Evolutionary conservation across 148 eudicot genomes (phyloP).

Genomic region (Silene latifolia): DNA sequence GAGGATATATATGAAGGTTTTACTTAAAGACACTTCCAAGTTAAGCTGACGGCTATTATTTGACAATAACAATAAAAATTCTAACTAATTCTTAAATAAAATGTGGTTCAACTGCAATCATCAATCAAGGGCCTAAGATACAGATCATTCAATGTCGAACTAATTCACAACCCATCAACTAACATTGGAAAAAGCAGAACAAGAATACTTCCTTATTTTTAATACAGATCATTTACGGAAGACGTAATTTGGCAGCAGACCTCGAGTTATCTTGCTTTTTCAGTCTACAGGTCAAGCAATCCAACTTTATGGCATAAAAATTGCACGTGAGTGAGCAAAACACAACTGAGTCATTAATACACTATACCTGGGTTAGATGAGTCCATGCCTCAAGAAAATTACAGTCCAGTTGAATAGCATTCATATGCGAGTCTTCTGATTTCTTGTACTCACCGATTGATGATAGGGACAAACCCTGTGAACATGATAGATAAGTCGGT

Average conservation of each 20-base stretch:
- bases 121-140: background rate
- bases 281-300: background rate
- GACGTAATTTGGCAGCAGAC: background rate
- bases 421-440: constrained; percentile 87
- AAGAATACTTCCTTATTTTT: background rate
- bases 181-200: background rate
- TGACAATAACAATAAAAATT: background rate
- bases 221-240: background rate
- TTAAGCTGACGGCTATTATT: background rate
- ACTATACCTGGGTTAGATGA: constrained; percentile 78
- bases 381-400: constrained; percentile 88
- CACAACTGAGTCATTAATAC: background rate
- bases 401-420: constrained; percentile 64
- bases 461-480: constrained; percentile 82
- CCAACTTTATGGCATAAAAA: background rate
- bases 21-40: background rate
- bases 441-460: constrained; percentile 73
- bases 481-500: constrained; percentile 5
- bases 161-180: background rate
- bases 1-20: constrained; percentile 2
- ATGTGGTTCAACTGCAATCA: background rate
- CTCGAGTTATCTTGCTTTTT: background rate
- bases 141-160: background rate
- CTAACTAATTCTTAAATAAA: background rate
- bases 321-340: background rate